A percentile compares a stretch with the other conserved stretches of the same genome.
phyloP scores from a whole-genome alignment of 2,329 filamentous ascomycete species.

The Cladosporium sp. region DNA sequence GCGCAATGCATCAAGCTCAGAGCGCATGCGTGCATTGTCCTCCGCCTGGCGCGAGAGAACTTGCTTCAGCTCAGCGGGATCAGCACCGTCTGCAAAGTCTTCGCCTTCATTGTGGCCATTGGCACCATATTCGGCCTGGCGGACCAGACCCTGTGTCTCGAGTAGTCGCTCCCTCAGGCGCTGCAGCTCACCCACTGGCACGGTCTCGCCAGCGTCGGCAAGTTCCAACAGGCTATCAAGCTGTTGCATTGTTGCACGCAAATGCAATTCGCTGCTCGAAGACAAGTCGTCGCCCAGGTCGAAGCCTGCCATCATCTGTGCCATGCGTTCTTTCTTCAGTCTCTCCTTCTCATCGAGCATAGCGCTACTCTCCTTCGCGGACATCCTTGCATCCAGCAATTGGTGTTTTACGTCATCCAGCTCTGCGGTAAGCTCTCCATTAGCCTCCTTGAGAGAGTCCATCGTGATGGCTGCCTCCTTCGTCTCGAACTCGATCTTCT shows the following conservation, averaged over 20 bases:
- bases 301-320: slow-evolving; percentile 99
- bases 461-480: slow-evolving; percentile 97
- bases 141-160: slow-evolving; percentile 86
- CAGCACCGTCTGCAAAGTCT: slow-evolving; percentile 39
- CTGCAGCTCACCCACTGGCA: slow-evolving; percentile 76
- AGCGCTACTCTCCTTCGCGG: slow-evolving; percentile 85
- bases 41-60: slow-evolving; percentile 73
- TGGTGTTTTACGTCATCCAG: slow-evolving; percentile 95
- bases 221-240: slow-evolving; percentile 75
- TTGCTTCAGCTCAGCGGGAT: slow-evolving; percentile 64
- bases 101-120: slow-evolving; percentile 60
- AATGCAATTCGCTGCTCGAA: slow-evolving; percentile 83
- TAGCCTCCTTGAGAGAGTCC: slow-evolving; percentile 95
- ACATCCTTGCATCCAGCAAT: slow-evolving; percentile 93
- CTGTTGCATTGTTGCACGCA: slow-evolving; percentile 78
- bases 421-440: slow-evolving; percentile 84
- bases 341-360: slow-evolving; percentile 95
- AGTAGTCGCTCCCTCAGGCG: slow-evolving; percentile 73
- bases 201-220: slow-evolving; percentile 69
- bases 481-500: slow-evolving; percentile 91
- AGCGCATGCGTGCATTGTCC: slow-evolving; percentile 77
- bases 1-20: slow-evolving; percentile 75
- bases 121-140: slow-evolving; percentile 83
- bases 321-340: slow-evolving; percentile 99
- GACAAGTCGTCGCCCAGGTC: slow-evolving; percentile 90